Evolutionary conservation across 1,284 basidiomycete species (phyloP).

Genomic region (Fomitopsis pinicola): DNA sequence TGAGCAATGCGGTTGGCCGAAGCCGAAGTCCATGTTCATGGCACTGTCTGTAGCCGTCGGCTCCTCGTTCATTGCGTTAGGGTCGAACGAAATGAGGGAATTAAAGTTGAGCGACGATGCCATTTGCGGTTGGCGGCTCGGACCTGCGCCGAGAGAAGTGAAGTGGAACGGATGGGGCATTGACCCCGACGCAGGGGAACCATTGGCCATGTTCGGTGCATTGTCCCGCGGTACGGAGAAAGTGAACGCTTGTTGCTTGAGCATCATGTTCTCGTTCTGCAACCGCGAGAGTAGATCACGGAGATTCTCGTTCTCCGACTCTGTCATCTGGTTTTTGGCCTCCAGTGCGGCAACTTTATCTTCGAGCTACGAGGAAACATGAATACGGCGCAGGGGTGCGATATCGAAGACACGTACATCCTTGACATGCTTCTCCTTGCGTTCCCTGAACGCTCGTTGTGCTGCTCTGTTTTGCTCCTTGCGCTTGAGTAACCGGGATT

Average conservation of each 20-base stretch:
- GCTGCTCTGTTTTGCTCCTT: conserved; percentile 87
- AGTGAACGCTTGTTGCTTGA: conserved; percentile 73
- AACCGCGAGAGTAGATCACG: conserved; percentile 73
- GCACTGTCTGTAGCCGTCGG: conserved; percentile 45
- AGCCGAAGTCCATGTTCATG: conserved; percentile 62
- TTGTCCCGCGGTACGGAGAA: conserved; percentile 58
- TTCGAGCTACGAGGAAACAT: conserved; percentile 52
- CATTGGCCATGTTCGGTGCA: conserved; percentile 13
- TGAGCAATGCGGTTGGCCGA: conserved; percentile 37
- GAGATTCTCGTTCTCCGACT: conserved; percentile 73
- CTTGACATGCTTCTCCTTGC: conserved; percentile 86
- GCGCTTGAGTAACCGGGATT: conserved; percentile 68
- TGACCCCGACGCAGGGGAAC: conserved; percentile 10
- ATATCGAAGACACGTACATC: conserved; percentile 52
- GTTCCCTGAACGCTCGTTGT: conserved; percentile 80
- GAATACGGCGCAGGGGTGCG: conserved; percentile 6
- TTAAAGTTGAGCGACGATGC: conserved; percentile 13
- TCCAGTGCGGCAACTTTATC: conserved; percentile 79
- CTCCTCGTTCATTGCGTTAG: conserved; percentile 59
- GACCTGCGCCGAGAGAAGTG: conserved; percentile 24
- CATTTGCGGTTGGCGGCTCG: conserved; percentile 22
- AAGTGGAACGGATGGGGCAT: conserved; percentile 20
- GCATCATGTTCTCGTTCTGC: conserved; percentile 71
- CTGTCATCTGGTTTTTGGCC: conserved; percentile 63
- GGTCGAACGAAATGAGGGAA: conserved; percentile 33